These are phyloP conservation scores for Solanum ossicruentum DNA, from an alignment of 257 asterid genomes.

Conservation along the genomic window DNA sequence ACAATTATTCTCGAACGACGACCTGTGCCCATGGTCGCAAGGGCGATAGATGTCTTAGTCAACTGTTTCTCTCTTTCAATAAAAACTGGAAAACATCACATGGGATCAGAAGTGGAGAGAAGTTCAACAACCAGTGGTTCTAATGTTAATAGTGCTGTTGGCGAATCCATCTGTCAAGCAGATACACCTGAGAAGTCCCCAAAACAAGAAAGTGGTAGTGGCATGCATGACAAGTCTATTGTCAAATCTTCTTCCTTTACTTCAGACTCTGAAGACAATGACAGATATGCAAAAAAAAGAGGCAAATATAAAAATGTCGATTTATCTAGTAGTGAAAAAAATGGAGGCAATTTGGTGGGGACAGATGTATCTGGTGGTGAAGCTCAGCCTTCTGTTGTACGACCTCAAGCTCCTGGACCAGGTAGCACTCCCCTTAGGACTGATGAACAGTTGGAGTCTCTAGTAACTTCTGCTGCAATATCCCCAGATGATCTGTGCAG, in stretches of 20 bases:
- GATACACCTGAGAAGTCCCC: slow-evolving; percentile 30
- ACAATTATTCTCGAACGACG: slow-evolving; percentile 73
- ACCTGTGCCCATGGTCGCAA: slow-evolving; percentile 57
- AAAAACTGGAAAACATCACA: slow-evolving; percentile 59
- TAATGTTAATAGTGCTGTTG: slow-evolving; percentile 17
- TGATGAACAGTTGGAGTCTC: slow-evolving; percentile 36
- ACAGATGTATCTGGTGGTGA: slow-evolving; percentile 26
- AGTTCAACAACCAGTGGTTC: slow-evolving; percentile 34
- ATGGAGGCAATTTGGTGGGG: slow-evolving; percentile 14
- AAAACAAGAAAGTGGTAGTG: slow-evolving; percentile 21
- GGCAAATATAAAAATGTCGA: slow-evolving; percentile 13
- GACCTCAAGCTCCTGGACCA: slow-evolving; percentile 26
- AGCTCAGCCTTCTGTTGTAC: slow-evolving; percentile 26
- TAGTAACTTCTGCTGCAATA: slow-evolving; percentile 56
- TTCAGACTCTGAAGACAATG: slow-evolving; percentile 46
- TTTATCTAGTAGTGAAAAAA: slow-evolving; percentile 26
- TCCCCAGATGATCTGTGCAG: slow-evolving; percentile 59
- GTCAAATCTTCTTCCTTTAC: slow-evolving; percentile 22
- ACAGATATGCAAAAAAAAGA: slow-evolving; percentile 6
- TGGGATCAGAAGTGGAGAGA: slow-evolving; percentile 37
- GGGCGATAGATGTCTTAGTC: slow-evolving; percentile 47
- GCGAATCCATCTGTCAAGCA: slow-evolving; percentile 16
- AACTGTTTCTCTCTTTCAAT: slow-evolving; percentile 44
- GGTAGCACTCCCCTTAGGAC: slow-evolving; percentile 32
- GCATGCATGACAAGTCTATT: slow-evolving; percentile 20